Base-by-base conservation (phyloP, 1,284 basidiomycete species). In the Puccinia horiana region DNA sequence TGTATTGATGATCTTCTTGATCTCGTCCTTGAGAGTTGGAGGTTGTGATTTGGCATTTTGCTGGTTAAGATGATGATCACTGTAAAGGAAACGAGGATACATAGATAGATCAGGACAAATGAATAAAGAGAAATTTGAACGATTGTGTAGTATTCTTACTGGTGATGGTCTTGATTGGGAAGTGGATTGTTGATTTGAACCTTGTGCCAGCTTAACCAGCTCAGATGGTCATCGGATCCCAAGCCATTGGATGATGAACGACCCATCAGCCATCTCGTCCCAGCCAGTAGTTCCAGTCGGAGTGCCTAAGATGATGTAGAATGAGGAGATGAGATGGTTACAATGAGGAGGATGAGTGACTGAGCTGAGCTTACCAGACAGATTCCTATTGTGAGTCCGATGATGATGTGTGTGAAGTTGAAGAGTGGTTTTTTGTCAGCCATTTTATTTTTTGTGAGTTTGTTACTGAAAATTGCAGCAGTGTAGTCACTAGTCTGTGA, bases 11-110 rank as follows among this genome's bases (percentile, higher is more conserved):
- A 49, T 70, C 35, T 70, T 70, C 69, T 70, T 70, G 69, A 70
- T 70, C 69, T 70, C 69, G 29, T 70, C 69, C 69, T 35, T 70
- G n/a, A 70, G 69, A 23, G 69, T 70, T 44, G 69, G 69, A 70
- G 69, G 47, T 49, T 44, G 69, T 29, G 29, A 26, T 14, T 35
- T 29, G 11, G 58, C 8, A 61, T 61, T 40, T 35, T 65, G 4
- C 18, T 65, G 35, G 16, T 58, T n/a, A 8, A 40, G 35, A n/a
- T 65, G 61, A 65, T 23, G 18, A 2, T 65, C 35, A 65, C 61
- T 65, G 14, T 61, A 35, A 4, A 54, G 23, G 52, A 14, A n/a
- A 54, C 20, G 52, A 16, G 44, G 16, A 47, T 47, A 47, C 44
- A 47, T 47, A 16, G 32, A 61, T 61, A 11, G 32, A 61, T 54